Base-by-base conservation (phyloP, 2,329 filamentous ascomycete species). In the Colletotrichum kahawae region DNA sequence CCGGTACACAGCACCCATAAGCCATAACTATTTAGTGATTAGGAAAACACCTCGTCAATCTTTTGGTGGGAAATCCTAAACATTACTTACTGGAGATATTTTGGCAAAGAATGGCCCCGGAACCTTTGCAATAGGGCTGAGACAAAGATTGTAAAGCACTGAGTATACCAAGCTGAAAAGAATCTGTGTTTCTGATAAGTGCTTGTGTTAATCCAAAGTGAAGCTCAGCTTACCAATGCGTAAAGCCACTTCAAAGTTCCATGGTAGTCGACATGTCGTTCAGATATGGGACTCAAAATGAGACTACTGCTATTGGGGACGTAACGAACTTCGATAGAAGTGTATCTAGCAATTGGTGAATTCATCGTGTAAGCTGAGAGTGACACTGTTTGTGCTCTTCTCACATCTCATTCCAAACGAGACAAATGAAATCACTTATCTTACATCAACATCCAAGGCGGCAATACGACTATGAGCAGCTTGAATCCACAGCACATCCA, bases 41-140 rank as follows among this genome's bases (percentile, higher is more conserved):
- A 57, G 29, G 10, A 18, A 21, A 34, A 13, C 4, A 7, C 10
- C 33, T 34, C 12, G 12, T 13, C 5, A 5, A 13, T 13, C 1
- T 13, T 13, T 13, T 6, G 12, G 18, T 7, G 43, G 21, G 12
- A 8, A 27, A 27, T 56, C 10, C 5, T 0, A 27, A 27, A 5
- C 13, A 18, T 59, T 4, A 29, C 68, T 66, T 10, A 71, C 68
- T 10, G 68, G 68, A 16, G 68, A 71, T 16, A 71, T 18, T 33
- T 71, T 65, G 3, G 68, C 68, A 5, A 56, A 13, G 9, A 66
- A 31, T 1, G 68, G 68, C 1, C 68, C 68, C 3, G 68, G 68
- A 34, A 71, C 13, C 0, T 38, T 29, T 1, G 68, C 21, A 14
- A 71, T 38, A 7, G 68, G 60, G 16, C 68, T 34, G 4, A 65